Evolutionary conservation across 2,329 filamentous ascomycete genomes (phyloP), one percentile per base, ranked within the genome.

Genomic region (Xylaria arbuscula): DNA sequence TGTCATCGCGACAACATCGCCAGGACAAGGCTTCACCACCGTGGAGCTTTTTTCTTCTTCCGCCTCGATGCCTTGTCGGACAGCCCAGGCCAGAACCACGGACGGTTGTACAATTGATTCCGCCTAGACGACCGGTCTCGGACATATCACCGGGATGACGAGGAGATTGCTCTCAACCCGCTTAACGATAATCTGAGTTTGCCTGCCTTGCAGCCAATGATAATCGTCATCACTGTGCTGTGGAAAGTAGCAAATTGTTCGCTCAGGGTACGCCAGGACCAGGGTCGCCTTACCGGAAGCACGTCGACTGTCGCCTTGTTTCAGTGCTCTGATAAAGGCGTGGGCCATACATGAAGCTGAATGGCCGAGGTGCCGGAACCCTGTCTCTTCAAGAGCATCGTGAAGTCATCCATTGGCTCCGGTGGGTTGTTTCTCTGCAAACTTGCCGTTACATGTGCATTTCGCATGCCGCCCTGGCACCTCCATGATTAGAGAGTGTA

Each of bases 221-320:
- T 24, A 48, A 36, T 50, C 53, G 28, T 57, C 32, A 40, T 60
- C 36, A 28, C 38, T 13, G 22, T 24, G 17, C 38, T 42, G 24
- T 28, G 28, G 28, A 7, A 45, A 38, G 36, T 47, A 53, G 19
- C 47, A 38, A 55, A 40, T 32, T 60, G 28, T 48, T 53, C 42
- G 11, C 47, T 28, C 62, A 63, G 36, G 48, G 38, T 55, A n/a
- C 42, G 61, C 55, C 54, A 51, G n/a, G 59, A 57, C 66, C 50
- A 42, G 68, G 68, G 66, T 66, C 62, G 68, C 68, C 68, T 60
- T 68, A 61, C 62, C 62, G 62, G 66, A 63, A 59, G 48, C 54
- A 66, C 60, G 54, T 63, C 62, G 63, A 66, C 58, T 58, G 55
- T 62, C 40, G 62, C 62, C 62, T 51, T 65, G 62, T 59, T 65